Evolutionary conservation across 1,284 basidiomycete genomes (phyloP), one percentile per base, ranked within the genome.

Genomic region (Trichosporon coremiiforme): DNA sequence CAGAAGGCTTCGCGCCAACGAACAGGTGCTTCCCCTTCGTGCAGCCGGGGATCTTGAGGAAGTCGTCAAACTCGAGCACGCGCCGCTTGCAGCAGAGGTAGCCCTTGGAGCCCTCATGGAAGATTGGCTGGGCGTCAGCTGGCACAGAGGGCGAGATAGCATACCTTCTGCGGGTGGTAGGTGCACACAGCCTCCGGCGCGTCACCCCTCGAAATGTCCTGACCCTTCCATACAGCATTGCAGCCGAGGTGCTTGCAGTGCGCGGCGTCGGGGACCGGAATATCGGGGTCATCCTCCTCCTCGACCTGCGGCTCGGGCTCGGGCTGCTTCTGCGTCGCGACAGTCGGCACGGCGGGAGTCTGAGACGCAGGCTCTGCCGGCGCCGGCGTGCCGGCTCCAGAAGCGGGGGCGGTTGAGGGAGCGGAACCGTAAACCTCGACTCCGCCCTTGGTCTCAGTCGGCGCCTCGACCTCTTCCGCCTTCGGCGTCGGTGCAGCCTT

Each of bases 1-100:
- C 57, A 4, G 12, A 15, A 2, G 57, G 57, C 70, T 86, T 85
- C 72, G 90, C 87, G 1, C 90, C 89, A 29, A 89, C 89, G 80
- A 97, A 98, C 60, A 95, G 85, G 84, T 98, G 95, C 60, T 88
- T 88, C 2, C 93, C 92, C 33, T 86, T 90, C 79, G 90, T 91
- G 80, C 95, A 98, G 9, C 95, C 95, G 75, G 89, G 86, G 72
- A 98, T 95, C 81, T 92, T 94, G 66, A 97, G 85, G 79, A 98
- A 97, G 80, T 97, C 94, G 74, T 94, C 91, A 77, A 97, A 97
- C 80, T 98, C 94, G n/a, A 97, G 86, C 38, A 97, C 95, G 47
- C 92, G 88, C 66, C 91, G 89, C 85, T 97, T 98, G 87, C 95
- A 98, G 84, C 95, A 98, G 38, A 79, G 73, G 67, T 82, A 80